phyloP scores from a whole-genome alignment of 352 stramenopile genomes.

The Pythium dissimile region DNA sequence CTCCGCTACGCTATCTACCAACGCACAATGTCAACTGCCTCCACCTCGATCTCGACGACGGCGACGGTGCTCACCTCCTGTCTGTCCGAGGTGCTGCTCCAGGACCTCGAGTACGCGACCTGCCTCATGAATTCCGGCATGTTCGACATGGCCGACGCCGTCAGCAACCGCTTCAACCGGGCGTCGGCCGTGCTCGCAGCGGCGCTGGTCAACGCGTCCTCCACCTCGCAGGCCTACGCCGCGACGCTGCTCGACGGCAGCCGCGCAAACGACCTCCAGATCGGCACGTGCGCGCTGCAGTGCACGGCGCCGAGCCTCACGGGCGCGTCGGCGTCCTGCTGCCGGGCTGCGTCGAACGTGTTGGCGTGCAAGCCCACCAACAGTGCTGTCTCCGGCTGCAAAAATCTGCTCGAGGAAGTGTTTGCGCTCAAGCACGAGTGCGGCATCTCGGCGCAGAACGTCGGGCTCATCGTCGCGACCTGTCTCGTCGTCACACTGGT shows the following conservation, averaged over 20 bases:
- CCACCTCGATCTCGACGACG: background rate
- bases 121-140: slow-evolving; percentile 71
- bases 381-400: slow-evolving; percentile 16
- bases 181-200: slow-evolving; percentile 21
- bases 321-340: slow-evolving; percentile 2
- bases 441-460: slow-evolving; percentile 30
- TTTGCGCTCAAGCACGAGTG: slow-evolving; percentile 43
- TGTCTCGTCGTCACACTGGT: slow-evolving; percentile 23
- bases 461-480: slow-evolving; percentile 28
- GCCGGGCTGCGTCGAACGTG: slow-evolving; percentile 15
- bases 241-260: background rate
- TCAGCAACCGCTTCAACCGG: background rate
- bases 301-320: slow-evolving; percentile 12
- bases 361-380: slow-evolving; percentile 14
- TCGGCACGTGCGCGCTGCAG: slow-evolving; percentile 7
- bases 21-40: background rate
- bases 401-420: slow-evolving; percentile 31
- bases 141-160: slow-evolving; percentile 8
- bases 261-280: background rate
- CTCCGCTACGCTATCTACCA: too few relatives aligned
- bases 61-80: slow-evolving; percentile 27
- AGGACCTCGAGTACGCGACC: slow-evolving; percentile 48
- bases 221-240: background rate
- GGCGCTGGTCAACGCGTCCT: slow-evolving; percentile 9
- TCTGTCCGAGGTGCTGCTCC: slow-evolving; percentile 38